Evolutionary conservation across 2,329 filamentous ascomycete genomes (phyloP).

Genomic region (Clarireedia monteithiana): DNA sequence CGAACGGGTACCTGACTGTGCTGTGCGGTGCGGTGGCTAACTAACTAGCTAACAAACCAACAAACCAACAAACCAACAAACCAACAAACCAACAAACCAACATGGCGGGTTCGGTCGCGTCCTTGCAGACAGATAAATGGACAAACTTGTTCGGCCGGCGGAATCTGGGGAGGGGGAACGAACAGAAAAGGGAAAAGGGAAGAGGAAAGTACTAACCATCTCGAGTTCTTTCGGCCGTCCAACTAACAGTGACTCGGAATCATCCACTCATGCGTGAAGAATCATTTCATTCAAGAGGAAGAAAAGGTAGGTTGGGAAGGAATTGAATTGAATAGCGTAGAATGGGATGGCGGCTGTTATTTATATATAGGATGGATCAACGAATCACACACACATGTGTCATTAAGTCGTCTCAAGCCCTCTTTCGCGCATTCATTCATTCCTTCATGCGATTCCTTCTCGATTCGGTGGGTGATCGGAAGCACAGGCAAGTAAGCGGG

Average conservation of each 20-base stretch:
- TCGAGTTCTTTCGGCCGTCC: constrained; percentile 3
- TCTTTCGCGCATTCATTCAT: too few relatives aligned
- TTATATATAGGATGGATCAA: too few relatives aligned
- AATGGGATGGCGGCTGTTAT: too few relatives aligned
- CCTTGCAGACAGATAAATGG: neutral
- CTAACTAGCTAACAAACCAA: too few relatives aligned
- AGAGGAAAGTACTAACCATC: constrained; percentile 1
- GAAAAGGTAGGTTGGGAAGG: neutral
- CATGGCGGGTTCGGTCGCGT: too few relatives aligned
- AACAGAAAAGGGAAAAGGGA: neutral
- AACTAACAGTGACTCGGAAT: constrained; percentile 1
- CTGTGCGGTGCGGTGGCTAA: too few relatives aligned
- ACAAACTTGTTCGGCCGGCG: neutral
- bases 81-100: too few relatives aligned
- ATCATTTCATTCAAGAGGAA: neutral
- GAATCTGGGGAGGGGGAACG: neutral
- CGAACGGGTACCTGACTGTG: neutral
- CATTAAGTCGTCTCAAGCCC: neutral
- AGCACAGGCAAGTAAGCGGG: neutral
- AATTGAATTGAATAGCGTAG: too few relatives aligned
- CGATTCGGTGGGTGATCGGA: too few relatives aligned
- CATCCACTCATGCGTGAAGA: neutral
- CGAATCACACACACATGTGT: neutral
- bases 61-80: too few relatives aligned
- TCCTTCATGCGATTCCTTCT: too few relatives aligned